phyloP scores from a whole-genome alignment of 768 basidiomycete species.

The Tricholoma saponaceum region DNA sequence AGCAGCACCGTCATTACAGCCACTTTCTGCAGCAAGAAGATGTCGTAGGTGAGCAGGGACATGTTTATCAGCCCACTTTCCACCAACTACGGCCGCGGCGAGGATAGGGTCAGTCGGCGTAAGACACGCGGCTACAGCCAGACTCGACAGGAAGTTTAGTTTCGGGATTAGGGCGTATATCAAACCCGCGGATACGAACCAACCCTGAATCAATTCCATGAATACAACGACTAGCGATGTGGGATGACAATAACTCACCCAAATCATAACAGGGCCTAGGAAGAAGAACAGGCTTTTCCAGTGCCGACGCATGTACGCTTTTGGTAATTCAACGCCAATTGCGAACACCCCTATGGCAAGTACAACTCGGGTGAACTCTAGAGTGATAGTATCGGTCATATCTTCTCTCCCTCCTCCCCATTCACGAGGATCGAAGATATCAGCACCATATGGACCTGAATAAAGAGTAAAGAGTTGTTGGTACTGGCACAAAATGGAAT shows the following conservation, averaged over 20 bases:
- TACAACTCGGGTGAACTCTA: slow-evolving; percentile 90
- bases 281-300: slow-evolving; percentile 89
- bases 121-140: slow-evolving; percentile 89
- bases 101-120: slow-evolving; percentile 95
- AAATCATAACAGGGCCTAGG: slow-evolving; percentile 78
- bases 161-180: slow-evolving; percentile 91
- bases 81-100: slow-evolving; percentile 89
- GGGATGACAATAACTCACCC: slow-evolving; percentile 45
- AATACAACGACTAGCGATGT: neutral
- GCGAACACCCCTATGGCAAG: slow-evolving; percentile 97
- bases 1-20: slow-evolving; percentile 96
- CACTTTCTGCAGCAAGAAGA: slow-evolving; percentile 71
- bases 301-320: slow-evolving; percentile 91
- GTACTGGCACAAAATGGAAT: neutral
- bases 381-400: slow-evolving; percentile 68
- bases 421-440: slow-evolving; percentile 75
- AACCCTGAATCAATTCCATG: slow-evolving; percentile 52
- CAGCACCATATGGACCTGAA: slow-evolving; percentile 76
- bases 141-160: slow-evolving; percentile 82
- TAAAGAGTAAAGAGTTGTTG: neutral
- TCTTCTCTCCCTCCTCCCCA: slow-evolving; percentile 58
- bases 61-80: slow-evolving; percentile 97
- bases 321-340: slow-evolving; percentile 95
- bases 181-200: slow-evolving; percentile 89
- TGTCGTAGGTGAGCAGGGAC: slow-evolving; percentile 80